Conservation (phyloP, 1,139 yeast genomes). For the Suhomyces bolitotheri region DNA sequence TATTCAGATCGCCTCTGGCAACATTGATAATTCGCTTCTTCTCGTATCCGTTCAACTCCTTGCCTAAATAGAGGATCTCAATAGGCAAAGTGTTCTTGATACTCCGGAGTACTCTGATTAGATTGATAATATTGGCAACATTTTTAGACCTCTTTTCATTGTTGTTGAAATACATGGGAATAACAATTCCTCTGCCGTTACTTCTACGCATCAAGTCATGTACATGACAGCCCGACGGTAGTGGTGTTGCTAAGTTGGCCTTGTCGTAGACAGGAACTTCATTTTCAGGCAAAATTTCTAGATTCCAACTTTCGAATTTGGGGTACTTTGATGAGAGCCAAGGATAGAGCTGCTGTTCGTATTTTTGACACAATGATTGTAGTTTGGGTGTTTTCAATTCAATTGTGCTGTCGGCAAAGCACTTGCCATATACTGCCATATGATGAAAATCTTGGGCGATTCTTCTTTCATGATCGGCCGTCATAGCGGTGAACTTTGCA, state of each 20-base stretch:
- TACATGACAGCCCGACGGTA: slow-evolving; percentile 16
- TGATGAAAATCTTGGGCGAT: slow-evolving; percentile 26
- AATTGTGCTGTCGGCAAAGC: slow-evolving; percentile 19
- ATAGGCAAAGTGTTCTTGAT: slow-evolving; percentile 33
- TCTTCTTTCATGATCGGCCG: slow-evolving; percentile 25
- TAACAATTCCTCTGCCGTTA: slow-evolving; percentile 37
- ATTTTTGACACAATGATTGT: slow-evolving; percentile 4
- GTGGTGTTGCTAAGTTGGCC: background rate
- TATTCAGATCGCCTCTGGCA: slow-evolving; percentile 15
- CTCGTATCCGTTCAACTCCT: slow-evolving; percentile 19
- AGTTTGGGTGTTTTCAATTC: background rate
- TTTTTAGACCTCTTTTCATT: slow-evolving; percentile 17
- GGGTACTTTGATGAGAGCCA: slow-evolving; percentile 20
- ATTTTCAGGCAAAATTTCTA: background rate
- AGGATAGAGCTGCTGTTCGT: slow-evolving; percentile 16
- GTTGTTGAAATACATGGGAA: slow-evolving; percentile 27
- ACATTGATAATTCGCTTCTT: slow-evolving; percentile 20
- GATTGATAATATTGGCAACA: slow-evolving; percentile 22
- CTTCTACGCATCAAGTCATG: slow-evolving; percentile 17
- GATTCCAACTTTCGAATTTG: slow-evolving; percentile 21
- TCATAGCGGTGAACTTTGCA: slow-evolving; percentile 11
- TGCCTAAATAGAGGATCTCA: slow-evolving; percentile 24
- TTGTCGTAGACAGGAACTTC: slow-evolving; percentile 7
- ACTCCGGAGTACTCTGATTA: slow-evolving; percentile 30
- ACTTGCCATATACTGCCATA: slow-evolving; percentile 34